Conservation (phyloP, 768 basidiomycete species). For the Neoboletus brunneissimus region DNA sequence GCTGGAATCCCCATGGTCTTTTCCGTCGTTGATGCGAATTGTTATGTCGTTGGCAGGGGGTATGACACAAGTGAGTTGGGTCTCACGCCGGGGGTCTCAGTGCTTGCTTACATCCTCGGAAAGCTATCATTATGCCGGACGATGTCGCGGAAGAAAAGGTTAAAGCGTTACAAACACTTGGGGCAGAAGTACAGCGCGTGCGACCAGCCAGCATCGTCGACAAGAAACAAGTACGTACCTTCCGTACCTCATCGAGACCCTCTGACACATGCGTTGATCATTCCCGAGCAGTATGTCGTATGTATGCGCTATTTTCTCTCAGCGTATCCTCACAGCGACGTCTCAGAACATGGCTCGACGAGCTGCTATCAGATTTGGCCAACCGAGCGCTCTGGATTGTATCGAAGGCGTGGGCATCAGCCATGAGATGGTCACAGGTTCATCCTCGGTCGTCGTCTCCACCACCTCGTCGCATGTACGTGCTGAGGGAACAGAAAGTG, state of each 20-base stretch:
- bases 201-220: slow-evolving; percentile 96
- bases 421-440: slow-evolving; percentile 41
- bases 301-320: slow-evolving; percentile 26
- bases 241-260: not conserved
- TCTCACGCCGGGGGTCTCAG: too few relatives aligned
- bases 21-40: not conserved
- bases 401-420: slow-evolving; percentile 17
- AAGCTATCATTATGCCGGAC: slow-evolving; percentile 88
- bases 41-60: slow-evolving; percentile 48
- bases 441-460: slow-evolving; percentile 51
- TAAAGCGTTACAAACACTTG: slow-evolving; percentile 75
- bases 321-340: not conserved
- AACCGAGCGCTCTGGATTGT: slow-evolving; percentile 28
- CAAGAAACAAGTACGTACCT: slow-evolving; percentile 74
- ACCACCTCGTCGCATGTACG: slow-evolving; percentile 46
- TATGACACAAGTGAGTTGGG: slow-evolving; percentile 71
- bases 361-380: slow-evolving; percentile 73
- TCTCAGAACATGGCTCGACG: slow-evolving; percentile 82
- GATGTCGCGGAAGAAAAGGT: slow-evolving; percentile 92
- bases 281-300: slow-evolving; percentile 56
- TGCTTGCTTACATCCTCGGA: not conserved
- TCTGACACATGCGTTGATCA: not conserved
- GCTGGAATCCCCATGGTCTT: not conserved
- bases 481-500: slow-evolving; percentile 27
- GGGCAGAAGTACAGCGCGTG: slow-evolving; percentile 86